Evolutionary conservation across 2,329 filamentous ascomycete genomes (phyloP).

Genomic region (Teratosphaeria nubilosa): DNA sequence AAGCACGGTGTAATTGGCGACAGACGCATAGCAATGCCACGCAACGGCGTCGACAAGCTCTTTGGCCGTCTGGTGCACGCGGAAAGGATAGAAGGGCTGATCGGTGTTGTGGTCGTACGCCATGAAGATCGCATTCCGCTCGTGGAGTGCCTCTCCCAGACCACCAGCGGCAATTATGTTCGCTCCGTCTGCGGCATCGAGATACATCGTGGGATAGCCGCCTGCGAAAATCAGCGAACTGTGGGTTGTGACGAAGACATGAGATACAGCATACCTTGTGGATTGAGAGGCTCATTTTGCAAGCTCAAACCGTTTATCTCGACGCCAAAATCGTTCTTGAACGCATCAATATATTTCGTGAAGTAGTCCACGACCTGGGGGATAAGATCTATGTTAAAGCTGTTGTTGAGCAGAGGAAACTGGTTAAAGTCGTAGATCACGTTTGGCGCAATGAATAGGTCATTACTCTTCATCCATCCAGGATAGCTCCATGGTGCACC

Average conservation of each 20-base stretch:
- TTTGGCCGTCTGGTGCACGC: slow-evolving; percentile 23
- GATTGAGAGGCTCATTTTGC: slow-evolving; percentile 33
- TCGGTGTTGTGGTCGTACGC: slow-evolving; percentile 33
- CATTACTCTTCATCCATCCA: slow-evolving; percentile 33
- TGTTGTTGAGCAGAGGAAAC: slow-evolving; percentile 19
- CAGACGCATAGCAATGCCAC: slow-evolving; percentile 30
- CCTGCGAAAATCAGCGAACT: slow-evolving; percentile 2
- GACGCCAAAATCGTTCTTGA: slow-evolving; percentile 20
- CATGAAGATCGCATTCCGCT: slow-evolving; percentile 23
- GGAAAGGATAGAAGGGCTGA: slow-evolving; percentile 25
- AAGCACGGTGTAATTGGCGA: slow-evolving; percentile 26
- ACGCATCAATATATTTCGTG: slow-evolving; percentile 30
- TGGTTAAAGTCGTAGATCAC: slow-evolving; percentile 4
- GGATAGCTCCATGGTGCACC: slow-evolving; percentile 31
- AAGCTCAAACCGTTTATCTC: slow-evolving; percentile 28
- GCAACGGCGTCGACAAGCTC: slow-evolving; percentile 24
- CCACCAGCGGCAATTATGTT: slow-evolving; percentile 24
- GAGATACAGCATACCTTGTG: slow-evolving; percentile 12
- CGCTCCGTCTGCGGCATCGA: slow-evolving; percentile 26
- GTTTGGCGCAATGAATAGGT: slow-evolving; percentile 17
- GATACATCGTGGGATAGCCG: slow-evolving; percentile 30
- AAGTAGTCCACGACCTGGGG: slow-evolving; percentile 27
- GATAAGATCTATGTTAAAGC: slow-evolving; percentile 26
- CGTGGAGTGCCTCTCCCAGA: slow-evolving; percentile 11
- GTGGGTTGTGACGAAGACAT: neutral